Base-by-base conservation (phyloP, 2,329 filamentous ascomycete genomes). In the Ophiostoma quercus region DNA sequence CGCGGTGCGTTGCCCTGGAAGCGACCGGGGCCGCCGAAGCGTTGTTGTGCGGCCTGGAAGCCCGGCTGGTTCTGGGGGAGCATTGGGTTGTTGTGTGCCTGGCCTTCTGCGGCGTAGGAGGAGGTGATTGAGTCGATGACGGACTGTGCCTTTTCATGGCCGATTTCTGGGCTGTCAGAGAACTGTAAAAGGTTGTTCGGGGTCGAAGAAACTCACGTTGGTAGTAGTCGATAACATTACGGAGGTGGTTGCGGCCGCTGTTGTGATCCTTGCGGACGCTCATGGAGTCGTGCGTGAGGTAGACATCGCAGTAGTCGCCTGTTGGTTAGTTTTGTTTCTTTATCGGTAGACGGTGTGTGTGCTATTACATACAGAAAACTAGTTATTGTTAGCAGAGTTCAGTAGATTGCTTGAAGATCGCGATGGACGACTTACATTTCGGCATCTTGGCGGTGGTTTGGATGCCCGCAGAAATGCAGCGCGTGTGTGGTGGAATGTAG, bases 211-310 rank as follows among this genome's bases (percentile, higher is more conserved):
- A 79, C 84, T 71, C 81, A 94, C 91, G 93, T 82, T 98, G 94
- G 80, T 99, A 99, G 83, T 99, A 99, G 79, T 97, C 94, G 76
- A 97, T 90, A 39, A 99, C 95, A 80, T 99, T 99, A 77, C 95
- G 92, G 73, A 99, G 83, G 79, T 99, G 95, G 83, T 99, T 99
- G 76, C 94, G 89, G 73, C 95, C 95, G 79, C 88, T 91, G 84
- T 99, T 99, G 82, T 99, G 95, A 67, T 95, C 95, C 84, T 98
- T 98, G 76, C 95, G 94, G 81, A 99, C 95, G 82, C 93, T 97
- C 94, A 98, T 98, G 65, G 93, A 97, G 85, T 99, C 95, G 86
- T 99, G 95, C 75, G 95, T 99, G 76, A 99, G 91, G 86, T 99
- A 99, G 80, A 99, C 95, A 90, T 99, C 95, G 87, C 95, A 99